phyloP scores from a whole-genome alignment of 495 filamentous ascomycete genomes.

The Penicillium riverlandense region DNA sequence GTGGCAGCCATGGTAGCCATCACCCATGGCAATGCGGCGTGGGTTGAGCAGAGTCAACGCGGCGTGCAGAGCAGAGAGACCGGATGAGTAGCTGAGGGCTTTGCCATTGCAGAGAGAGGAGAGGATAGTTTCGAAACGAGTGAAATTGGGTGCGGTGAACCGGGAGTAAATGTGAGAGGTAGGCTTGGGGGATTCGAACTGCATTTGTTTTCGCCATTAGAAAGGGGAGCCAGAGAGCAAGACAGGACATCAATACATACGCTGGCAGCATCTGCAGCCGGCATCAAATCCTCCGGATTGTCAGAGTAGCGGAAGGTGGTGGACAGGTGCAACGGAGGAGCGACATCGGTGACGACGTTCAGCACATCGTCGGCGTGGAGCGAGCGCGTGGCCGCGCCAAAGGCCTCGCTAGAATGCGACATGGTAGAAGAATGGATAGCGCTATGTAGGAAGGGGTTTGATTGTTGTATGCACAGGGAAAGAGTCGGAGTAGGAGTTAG shows the following conservation, averaged over 20 bases:
- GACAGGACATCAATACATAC: slow-evolving; percentile 13
- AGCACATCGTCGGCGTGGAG: slow-evolving; percentile 82
- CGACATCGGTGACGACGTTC: slow-evolving; percentile 65
- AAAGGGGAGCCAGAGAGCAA: background rate
- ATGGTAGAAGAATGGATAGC: slow-evolving; percentile 14
- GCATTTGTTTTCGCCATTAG: slow-evolving; percentile 1
- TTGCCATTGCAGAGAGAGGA: slow-evolving; percentile 62
- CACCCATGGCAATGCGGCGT: slow-evolving; percentile 65
- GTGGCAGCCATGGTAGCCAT: slow-evolving; percentile 90
- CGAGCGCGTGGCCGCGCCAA: slow-evolving; percentile 54
- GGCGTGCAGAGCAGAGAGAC: slow-evolving; percentile 82
- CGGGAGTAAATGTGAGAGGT: slow-evolving; percentile 68
- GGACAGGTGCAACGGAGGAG: slow-evolving; percentile 77
- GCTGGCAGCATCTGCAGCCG: slow-evolving; percentile 26
- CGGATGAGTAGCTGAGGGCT: slow-evolving; percentile 70
- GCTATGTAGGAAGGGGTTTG: slow-evolving; percentile 11
- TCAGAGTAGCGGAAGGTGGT: slow-evolving; percentile 79
- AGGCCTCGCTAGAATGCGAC: slow-evolving; percentile 15
- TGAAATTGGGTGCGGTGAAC: slow-evolving; percentile 61
- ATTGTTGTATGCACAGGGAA: slow-evolving; percentile 20
- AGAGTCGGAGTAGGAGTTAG: slow-evolving; percentile 2
- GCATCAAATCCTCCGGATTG: slow-evolving; percentile 55
- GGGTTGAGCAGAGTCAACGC: slow-evolving; percentile 72
- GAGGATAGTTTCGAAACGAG: slow-evolving; percentile 78
- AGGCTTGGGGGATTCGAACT: slow-evolving; percentile 14